Base-by-base conservation (phyloP, 495 filamentous ascomycete species). In the Apodospora peruviana region DNA sequence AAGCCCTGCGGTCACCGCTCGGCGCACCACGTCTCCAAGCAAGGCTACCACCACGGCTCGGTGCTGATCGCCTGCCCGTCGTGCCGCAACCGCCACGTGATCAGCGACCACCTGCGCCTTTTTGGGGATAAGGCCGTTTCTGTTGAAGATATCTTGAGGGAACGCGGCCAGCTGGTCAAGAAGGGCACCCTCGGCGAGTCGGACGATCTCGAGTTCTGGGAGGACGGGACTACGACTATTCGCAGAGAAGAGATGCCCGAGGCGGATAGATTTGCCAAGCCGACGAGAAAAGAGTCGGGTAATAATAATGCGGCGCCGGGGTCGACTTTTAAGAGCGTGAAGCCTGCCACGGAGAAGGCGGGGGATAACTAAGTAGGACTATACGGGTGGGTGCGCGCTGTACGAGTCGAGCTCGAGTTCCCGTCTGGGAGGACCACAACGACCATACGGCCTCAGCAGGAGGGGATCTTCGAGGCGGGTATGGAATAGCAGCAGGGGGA, bases 41-140 rank as follows among this genome's bases (percentile, higher is more conserved):
- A 95, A 52, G 93, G 87, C 12, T 99, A 96, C 63, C 90, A 96
- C 64, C 69, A 83, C 20, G 93, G 93, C 20, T 87, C 86, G 0
- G 86, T 95, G 12, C 70, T 97, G 37, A 89, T 99, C 40, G 81
- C 81, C 25, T 99, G 93, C 60, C 90, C 91, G 1, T 66, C 67
- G 0, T 99, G 93, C 66, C 76, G 83, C 56, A 87, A 85, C 57
- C 76, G 89, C 18, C 93, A 99, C 72, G 71, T 97, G 46, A 96
- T 99, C 57, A 83, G 79, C 60, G 93, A 99, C 69, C 86, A 99
- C 68, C 68, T 97, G 36, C 77, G 75, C 65, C 84, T 90, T 23
- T 91, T 91, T 57, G 79, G 80, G 19, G 81, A 90, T 55, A 76
- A 68, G 22, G 59, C 70, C 29, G 68, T 82, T 17, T 87, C 85